phyloP scores from a whole-genome alignment of 805 yeast species.

The Yarrowia deformans region DNA sequence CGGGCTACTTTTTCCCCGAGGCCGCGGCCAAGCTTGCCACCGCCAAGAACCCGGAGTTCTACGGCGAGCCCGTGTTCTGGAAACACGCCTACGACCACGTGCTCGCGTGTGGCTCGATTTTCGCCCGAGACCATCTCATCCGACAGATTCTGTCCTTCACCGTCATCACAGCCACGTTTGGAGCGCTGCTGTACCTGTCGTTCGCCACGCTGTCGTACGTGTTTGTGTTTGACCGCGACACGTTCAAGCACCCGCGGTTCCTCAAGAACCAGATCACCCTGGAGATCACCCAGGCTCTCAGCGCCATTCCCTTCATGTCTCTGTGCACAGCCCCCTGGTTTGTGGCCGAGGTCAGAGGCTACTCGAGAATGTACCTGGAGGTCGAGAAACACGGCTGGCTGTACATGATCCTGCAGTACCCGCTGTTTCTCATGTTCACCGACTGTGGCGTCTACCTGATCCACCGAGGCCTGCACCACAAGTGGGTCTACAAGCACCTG shows the following conservation, averaged over 20 bases:
- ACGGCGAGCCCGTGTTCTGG: slow-evolving; percentile 70
- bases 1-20: slow-evolving; percentile 33
- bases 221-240: slow-evolving; percentile 83
- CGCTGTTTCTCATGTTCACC: slow-evolving; percentile 86
- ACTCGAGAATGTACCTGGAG: slow-evolving; percentile 76
- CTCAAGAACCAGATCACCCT: slow-evolving; percentile 89
- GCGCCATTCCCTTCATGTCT: slow-evolving; percentile 92
- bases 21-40: slow-evolving; percentile 13
- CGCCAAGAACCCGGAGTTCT: slow-evolving; percentile 53
- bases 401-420: slow-evolving; percentile 72
- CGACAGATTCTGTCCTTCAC: slow-evolving; percentile 76
- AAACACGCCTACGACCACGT: slow-evolving; percentile 54
- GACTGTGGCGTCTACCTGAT: slow-evolving; percentile 91
- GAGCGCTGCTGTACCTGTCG: slow-evolving; percentile 78
- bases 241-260: slow-evolving; percentile 95
- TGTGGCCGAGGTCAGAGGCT: slow-evolving; percentile 80
- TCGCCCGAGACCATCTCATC: slow-evolving; percentile 73
- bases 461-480: slow-evolving; percentile 95
- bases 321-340: slow-evolving; percentile 89
- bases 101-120: slow-evolving; percentile 65
- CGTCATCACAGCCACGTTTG: slow-evolving; percentile 76
- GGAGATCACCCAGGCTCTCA: slow-evolving; percentile 78
- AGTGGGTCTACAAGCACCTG: slow-evolving; percentile 77
- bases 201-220: slow-evolving; percentile 80
- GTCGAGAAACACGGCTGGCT: slow-evolving; percentile 72